Base-by-base conservation (phyloP, 1,139 yeast species). In the Pichiaceae sp. region DNA sequence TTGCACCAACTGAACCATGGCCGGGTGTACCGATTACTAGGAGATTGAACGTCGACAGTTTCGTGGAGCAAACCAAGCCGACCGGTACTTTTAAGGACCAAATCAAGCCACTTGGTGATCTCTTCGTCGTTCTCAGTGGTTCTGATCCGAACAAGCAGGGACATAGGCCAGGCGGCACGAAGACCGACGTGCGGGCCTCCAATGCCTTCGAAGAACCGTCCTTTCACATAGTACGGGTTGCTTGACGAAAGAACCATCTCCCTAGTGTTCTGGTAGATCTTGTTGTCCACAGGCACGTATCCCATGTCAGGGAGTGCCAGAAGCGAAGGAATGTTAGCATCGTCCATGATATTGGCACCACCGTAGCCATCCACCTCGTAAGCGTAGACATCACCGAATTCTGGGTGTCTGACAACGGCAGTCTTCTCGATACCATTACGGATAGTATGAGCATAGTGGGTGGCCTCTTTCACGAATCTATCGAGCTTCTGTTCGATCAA, bases 1-100 rank as follows among this genome's bases (percentile, higher is more conserved):
- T 86, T 87, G 49, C 95, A 85, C 96, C 96, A 87, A 3, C 95
- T 83, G 62, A 87, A 87, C 95, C 96, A 86, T 2, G 89, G 72
- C 41, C 95, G 63, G 0, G 94, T 81, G 50, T 58, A 80, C 8
- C 55, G 52, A 2, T 46, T 44, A 5, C 17, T 32, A 1, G 64
- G 63, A 2, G 70, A 60, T 47, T 79, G 70, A 3, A 85, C 95
- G 45, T 82, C 64, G 3, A 86, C 75, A 43, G 84, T 73, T 59
- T 86, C 96, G 53, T 86, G 96, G 76, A 86, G 78, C 40, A 86
- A 66, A 0, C 96, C 96, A 15, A 85, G 62, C 0, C 77, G 79
- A 2, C 71, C 84, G 0, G 96, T 85, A 6, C 75, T 72, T 12
- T 61, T 60, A 65, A 79, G 70, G 7, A 86, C 56, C 41, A 68